Conservation (phyloP, 768 basidiomycete species). For the Suillus americanus region DNA sequence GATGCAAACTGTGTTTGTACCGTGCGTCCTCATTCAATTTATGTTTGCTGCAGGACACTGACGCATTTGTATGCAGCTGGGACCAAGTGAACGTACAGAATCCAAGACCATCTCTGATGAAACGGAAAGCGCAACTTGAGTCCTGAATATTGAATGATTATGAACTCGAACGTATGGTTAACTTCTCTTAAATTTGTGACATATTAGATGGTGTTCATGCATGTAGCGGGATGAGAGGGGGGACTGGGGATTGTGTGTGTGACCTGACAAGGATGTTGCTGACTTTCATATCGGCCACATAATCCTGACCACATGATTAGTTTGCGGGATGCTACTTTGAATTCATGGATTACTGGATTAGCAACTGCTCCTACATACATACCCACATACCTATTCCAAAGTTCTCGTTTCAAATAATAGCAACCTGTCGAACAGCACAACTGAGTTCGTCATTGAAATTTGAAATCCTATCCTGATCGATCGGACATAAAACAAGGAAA, state of each 20-base stretch:
- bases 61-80: conserved; percentile 22
- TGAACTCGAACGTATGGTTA: not conserved
- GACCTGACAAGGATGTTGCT: not conserved
- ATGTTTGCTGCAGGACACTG: not conserved
- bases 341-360: conserved; percentile 7
- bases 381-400: not conserved
- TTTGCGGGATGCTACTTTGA: conserved; percentile 3
- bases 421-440: not conserved
- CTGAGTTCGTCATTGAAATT: not conserved
- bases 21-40: conserved; percentile 43
- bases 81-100: conserved; percentile 20
- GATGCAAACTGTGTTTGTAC: conserved; percentile 55
- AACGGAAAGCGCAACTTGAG: conserved; percentile 13
- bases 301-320: not conserved
- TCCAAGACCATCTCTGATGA: conserved; percentile 21
- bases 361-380: not conserved
- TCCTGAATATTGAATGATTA: not conserved
- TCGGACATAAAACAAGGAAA: not conserved
- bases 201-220: not conserved
- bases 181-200: not conserved
- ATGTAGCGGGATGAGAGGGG: not conserved
- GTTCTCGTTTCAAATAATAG: not conserved
- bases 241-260: not conserved
- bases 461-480: not conserved
- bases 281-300: not conserved